Evolutionary conservation across 139 green algal species (phyloP).

Genomic region (Micromonas pusilla): DNA sequence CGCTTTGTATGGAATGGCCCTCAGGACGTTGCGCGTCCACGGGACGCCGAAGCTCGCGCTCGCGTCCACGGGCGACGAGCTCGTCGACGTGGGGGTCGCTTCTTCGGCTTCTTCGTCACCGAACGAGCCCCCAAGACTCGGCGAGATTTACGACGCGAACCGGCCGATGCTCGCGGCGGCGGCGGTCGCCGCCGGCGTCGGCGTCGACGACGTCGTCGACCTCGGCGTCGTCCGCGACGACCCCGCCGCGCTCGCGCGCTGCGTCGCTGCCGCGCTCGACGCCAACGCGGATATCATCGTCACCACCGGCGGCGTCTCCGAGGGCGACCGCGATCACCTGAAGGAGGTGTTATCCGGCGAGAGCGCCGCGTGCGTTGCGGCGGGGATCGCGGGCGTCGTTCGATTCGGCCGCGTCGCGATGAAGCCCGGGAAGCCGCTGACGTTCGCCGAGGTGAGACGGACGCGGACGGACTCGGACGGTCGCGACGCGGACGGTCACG

Average conservation of each 20-base stretch:
- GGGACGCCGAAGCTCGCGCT: conserved; percentile 57
- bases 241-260: conserved; percentile 43
- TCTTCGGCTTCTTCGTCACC: conserved; percentile 18
- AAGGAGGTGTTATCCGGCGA: conserved; percentile 79
- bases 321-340: conserved; percentile 90
- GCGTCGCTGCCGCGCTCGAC: conserved; percentile 54
- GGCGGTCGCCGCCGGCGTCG: conserved; percentile 29
- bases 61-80: conserved; percentile 80
- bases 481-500: background rate
- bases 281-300: conserved; percentile 60
- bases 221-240: conserved; percentile 72
- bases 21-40: too few species aligned
- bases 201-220: conserved; percentile 39
- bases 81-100: conserved; percentile 46
- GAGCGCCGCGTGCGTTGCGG: conserved; percentile 17
- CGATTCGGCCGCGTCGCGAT: conserved; percentile 84
- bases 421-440: conserved; percentile 96
- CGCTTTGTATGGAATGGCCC: too few species aligned
- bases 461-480: conserved; percentile 16
- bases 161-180: conserved; percentile 79
- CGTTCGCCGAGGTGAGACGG: conserved; percentile 61
- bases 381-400: conserved; percentile 50
- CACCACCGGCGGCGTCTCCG: conserved; percentile 82
- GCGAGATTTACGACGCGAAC: conserved; percentile 86
- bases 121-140: too few species aligned